Percentiles rank a stretch among this genome's conserved stretches.
These are phyloP conservation scores for Elasticomyces elasticus DNA, from an alignment of 495 filamentous ascomycete species.

Conservation along the genomic window DNA sequence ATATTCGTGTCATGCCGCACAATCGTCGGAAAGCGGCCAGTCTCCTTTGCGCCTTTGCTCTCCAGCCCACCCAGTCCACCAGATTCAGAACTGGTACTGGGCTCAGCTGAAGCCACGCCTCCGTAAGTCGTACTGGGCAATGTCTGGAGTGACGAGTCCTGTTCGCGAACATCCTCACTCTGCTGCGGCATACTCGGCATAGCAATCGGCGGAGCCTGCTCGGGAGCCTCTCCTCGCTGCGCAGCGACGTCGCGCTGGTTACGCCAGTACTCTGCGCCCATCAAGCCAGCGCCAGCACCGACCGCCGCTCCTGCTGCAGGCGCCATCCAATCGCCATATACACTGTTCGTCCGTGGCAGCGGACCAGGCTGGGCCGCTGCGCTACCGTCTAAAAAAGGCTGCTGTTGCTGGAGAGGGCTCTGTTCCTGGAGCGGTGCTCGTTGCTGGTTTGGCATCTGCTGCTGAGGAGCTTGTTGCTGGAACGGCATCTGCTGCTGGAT, in stretches of 20 bases:
- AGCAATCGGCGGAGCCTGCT: background rate
- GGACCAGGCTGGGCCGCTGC: background rate
- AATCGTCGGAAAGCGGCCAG: constrained; percentile 23
- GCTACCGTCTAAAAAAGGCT: constrained; percentile 23
- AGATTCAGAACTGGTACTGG: background rate
- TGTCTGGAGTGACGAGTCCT: no score
- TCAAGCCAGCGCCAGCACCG: constrained; percentile 25
- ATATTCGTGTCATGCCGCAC: constrained; percentile 32
- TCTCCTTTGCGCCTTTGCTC: constrained; percentile 14
- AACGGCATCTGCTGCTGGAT: background rate
- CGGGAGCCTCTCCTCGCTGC: background rate
- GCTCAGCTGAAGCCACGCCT: background rate
- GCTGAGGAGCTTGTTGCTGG: background rate
- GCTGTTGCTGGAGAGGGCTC: background rate
- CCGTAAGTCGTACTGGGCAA: background rate
- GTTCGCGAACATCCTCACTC: no score
- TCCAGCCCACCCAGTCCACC: constrained; percentile 13
- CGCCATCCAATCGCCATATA: constrained; percentile 34
- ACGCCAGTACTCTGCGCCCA: constrained; percentile 20
- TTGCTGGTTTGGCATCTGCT: background rate
- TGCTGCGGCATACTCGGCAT: background rate
- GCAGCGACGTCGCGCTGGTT: constrained; percentile 10
- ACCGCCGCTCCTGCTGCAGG: constrained; percentile 29
- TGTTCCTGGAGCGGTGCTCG: constrained; percentile 5
- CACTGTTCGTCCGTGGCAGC: constrained; percentile 20